Evolutionary conservation across 345 rosid species (phyloP), one percentile per base, ranked within the genome.

Genomic region (Eutrema heterophyllum): DNA sequence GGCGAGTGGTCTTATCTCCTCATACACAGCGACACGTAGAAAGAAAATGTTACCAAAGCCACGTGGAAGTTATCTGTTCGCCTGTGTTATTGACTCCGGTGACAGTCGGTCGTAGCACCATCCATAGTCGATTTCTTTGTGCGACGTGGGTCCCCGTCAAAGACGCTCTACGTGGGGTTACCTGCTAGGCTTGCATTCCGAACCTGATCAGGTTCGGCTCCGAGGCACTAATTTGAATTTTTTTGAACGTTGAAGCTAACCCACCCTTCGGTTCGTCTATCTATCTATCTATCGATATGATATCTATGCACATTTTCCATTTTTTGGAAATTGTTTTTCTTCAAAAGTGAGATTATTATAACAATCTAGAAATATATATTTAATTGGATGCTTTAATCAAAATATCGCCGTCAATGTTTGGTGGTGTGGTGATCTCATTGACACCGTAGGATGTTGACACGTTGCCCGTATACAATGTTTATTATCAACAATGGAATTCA

Each of bases 221-320:
- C 88, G 76, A 80, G 53, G 72, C 88, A 33, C 18, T 9, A 4
- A 68, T 82, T 84, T 84, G 86, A 84, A 84, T 45, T 40, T 80
- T 21, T 82, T 71, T 18, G 80, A 82, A 82, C 88, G 88, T 84
- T 84, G 86, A 64, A 78, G 75, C 57, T 68, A 77, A 65, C 72
- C 67, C 63, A 49, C 21, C n/a, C 48, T 55, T 18, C 9, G 59
- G 21, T 15, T 51, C 36, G 32, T 58, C 61, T 46, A 29, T 40
- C 36, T 53, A 4, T 16, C 40, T 36, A 29, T 16, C 5, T n/a
- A n/a, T n/a, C n/a, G n/a, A n/a, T n/a, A n/a, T n/a, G n/a, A n/a
- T n/a, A n/a, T n/a, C n/a, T n/a, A n/a, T n/a, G n/a, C 15, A 27
- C 29, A 38, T 71, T 38, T 49, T 16, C 6, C 27, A 21, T 24